Base-by-base conservation (phyloP, 2,329 filamentous ascomycete genomes). In the Exophiala oligosperma region DNA sequence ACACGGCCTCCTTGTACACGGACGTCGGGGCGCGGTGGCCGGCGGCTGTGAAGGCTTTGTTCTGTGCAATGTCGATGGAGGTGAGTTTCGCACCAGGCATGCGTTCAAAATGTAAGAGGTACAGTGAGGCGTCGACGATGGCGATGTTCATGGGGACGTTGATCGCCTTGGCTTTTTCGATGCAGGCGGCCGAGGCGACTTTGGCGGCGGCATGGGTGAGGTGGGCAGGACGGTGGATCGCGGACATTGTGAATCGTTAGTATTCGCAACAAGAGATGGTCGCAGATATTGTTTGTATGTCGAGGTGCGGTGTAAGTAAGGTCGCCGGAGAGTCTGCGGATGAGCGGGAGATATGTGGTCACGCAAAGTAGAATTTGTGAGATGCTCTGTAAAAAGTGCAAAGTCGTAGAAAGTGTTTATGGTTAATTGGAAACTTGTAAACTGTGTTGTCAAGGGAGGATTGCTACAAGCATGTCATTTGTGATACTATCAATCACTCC, bases 31-130 rank as follows among this genome's bases (percentile, higher is more conserved):
- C 70, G 21, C 76, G 72, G 69, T 84, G 81, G 14, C 81, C 81
- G 1, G 81, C 79, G 2, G 81, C 81, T 2, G 81, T 84, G 67
- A 82, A 84, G 14, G 81, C 81, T 62, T 84, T 74, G 61, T 74
- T 70, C 51, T 72, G 69, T 17, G 81, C 68, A 84, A 83, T 70
- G 77, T 69, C 65, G 84, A 69, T 66, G 86, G 76, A 66, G 81
- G 82, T 41, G 81, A 82, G 57, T 75, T 78, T 65, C 80, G 80
- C 54, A 80, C 78, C 54, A 81, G 83, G 64, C 77, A 75, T 54
- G 70, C 70, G 17, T 79, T 79, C 73, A 72, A 49, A 75, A 73
- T 47, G 74, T 67, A 32, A 77, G 71, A 56, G 74, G 73, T 54
- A 75, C 9, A 64, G 56, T 7, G 64, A 63, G 29, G 62, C 58